phyloP scores from a whole-genome alignment of 192 early-diverging fungal species.

The Lobosporangium transversale region DNA sequence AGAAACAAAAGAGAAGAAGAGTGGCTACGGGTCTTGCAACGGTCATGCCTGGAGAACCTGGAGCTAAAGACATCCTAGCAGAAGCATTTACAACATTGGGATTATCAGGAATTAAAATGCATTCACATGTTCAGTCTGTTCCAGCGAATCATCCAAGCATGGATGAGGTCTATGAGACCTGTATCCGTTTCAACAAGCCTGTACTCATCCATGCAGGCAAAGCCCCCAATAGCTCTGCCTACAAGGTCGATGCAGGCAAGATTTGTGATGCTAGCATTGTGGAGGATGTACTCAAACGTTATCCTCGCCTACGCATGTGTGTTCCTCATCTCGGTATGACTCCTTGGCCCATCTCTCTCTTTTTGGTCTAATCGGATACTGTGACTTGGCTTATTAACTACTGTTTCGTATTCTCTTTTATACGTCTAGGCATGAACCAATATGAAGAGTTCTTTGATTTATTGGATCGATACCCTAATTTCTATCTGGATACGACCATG shows the following conservation, averaged over 20 bases:
- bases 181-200: slow-evolving; percentile 37
- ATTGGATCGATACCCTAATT: slow-evolving; percentile 40
- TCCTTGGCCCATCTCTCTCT: neutral
- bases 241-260: slow-evolving; percentile 51
- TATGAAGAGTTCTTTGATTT: slow-evolving; percentile 52
- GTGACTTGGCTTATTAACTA: neutral
- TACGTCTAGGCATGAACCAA: slow-evolving; percentile 40
- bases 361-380: neutral
- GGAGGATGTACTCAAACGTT: slow-evolving; percentile 45
- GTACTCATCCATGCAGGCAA: slow-evolving; percentile 50
- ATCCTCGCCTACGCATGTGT: slow-evolving; percentile 38
- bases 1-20: neutral
- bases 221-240: slow-evolving; percentile 45
- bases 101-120: slow-evolving; percentile 54
- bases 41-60: slow-evolving; percentile 54
- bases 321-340: slow-evolving; percentile 50
- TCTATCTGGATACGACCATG: slow-evolving; percentile 57
- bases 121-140: slow-evolving; percentile 54
- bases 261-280: slow-evolving; percentile 49
- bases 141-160: slow-evolving; percentile 50
- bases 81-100: slow-evolving; percentile 45
- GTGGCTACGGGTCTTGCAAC: slow-evolving; percentile 54
- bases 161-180: slow-evolving; percentile 51
- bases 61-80: slow-evolving; percentile 34
- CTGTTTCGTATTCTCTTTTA: neutral